phyloP scores from a whole-genome alignment of 1,139 yeast species.

The Saccharomyces hybrid region DNA sequence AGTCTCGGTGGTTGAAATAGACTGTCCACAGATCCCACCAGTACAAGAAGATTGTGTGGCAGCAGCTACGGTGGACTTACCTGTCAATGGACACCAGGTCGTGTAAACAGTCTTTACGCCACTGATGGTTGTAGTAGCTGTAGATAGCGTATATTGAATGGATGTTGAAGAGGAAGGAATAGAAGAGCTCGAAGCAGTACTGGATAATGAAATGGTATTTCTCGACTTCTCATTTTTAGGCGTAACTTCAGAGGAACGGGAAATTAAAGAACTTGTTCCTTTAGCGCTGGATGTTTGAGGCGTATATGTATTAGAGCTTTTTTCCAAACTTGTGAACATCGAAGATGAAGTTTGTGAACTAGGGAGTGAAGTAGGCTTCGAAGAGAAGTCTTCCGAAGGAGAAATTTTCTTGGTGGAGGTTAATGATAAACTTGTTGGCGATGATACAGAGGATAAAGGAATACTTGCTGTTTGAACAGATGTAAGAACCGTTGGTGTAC shows the following conservation, averaged over 20 bases:
- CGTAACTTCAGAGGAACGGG: neutral
- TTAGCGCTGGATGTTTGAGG: neutral
- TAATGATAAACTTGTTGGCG: neutral
- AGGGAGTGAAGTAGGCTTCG: neutral
- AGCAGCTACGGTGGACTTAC: conserved; percentile 3
- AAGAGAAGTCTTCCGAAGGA: neutral
- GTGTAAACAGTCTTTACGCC: conserved; percentile 22
- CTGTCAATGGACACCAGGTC: conserved; percentile 37
- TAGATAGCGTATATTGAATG: neutral
- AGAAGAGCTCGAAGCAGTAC: neutral
- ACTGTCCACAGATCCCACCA: neutral
- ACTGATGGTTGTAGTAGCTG: neutral
- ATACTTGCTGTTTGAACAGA: neutral
- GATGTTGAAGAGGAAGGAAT: neutral
- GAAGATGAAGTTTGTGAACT: neutral
- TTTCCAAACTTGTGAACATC: neutral
- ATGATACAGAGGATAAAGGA: neutral
- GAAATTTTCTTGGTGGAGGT: neutral
- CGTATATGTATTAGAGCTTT: neutral
- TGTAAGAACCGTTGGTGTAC: neutral
- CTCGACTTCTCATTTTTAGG: neutral
- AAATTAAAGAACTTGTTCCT: neutral
- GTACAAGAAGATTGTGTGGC: neutral
- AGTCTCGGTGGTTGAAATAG: neutral
- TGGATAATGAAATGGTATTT: neutral